phyloP scores from a whole-genome alignment of 2,329 filamentous ascomycete species.

The Clarireedia sp. region DNA sequence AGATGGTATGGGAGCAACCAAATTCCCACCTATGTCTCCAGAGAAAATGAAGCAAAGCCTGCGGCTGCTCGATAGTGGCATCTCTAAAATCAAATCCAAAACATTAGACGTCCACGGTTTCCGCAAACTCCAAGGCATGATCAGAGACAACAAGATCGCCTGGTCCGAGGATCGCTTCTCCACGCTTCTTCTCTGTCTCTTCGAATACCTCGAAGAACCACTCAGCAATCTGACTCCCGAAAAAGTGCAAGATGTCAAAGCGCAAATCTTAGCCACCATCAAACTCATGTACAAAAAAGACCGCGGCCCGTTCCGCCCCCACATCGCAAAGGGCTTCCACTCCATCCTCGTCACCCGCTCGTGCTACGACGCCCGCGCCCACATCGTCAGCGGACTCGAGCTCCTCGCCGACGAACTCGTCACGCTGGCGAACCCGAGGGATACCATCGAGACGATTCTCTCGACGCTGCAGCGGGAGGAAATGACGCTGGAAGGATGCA shows the following conservation, averaged over 20 bases:
- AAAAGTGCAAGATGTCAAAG: constrained; percentile 64
- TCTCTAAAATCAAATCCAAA: constrained; percentile 61
- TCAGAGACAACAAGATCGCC: constrained; percentile 57
- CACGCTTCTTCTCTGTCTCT: constrained; percentile 57
- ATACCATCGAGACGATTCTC: constrained; percentile 49
- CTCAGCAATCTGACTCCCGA: constrained; percentile 47
- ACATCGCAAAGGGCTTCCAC: constrained; percentile 60
- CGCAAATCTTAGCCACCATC: constrained; percentile 66
- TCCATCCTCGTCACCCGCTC: constrained; percentile 58
- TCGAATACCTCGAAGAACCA: constrained; percentile 62
- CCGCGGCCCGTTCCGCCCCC: constrained; percentile 56
- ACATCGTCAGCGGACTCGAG: constrained; percentile 68
- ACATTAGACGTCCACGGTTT: constrained; percentile 76
- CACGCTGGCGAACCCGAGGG: constrained; percentile 52
- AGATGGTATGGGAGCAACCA: constrained; percentile 14
- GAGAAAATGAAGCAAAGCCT: constrained; percentile 50
- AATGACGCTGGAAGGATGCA: constrained; percentile 38
- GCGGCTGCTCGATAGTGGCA: constrained; percentile 64
- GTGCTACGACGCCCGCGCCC: constrained; percentile 58
- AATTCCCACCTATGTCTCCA: constrained; percentile 30
- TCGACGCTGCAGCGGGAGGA: constrained; percentile 39
- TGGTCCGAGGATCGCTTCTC: constrained; percentile 63
- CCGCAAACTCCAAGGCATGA: constrained; percentile 66
- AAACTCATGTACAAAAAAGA: constrained; percentile 64
- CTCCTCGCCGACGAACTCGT: constrained; percentile 66